These are phyloP conservation scores for Fusarium sp. DNA, from an alignment of 2,329 filamentous ascomycete species.

Conservation along the genomic window DNA sequence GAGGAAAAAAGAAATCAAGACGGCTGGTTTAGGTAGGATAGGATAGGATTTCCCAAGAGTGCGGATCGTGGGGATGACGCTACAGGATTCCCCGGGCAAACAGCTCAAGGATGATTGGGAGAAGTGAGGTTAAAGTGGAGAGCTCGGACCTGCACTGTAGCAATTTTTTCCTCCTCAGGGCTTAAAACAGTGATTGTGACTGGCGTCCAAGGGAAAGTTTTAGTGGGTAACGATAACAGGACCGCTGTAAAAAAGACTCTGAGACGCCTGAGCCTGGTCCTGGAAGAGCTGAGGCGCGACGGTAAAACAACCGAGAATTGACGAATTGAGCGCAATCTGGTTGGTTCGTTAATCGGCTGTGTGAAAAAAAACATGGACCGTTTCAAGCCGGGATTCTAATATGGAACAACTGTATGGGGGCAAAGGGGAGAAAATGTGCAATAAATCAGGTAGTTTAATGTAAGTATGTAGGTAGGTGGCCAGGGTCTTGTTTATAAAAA, in stretches of 20 bases:
- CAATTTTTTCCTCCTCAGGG: slow-evolving; percentile 42
- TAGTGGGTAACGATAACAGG: slow-evolving; percentile 38
- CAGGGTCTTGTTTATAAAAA: slow-evolving; percentile 21
- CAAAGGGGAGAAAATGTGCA: slow-evolving; percentile 8
- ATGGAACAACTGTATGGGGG: slow-evolving; percentile 26
- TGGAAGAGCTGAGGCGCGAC: slow-evolving; percentile 24
- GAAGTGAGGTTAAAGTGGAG: slow-evolving; percentile 38
- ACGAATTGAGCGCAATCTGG: slow-evolving; percentile 17
- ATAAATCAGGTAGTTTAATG: slow-evolving; percentile 27
- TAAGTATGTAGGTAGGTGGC: slow-evolving; percentile 27
- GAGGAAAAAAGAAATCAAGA: slow-evolving; percentile 36
- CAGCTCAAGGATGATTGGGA: slow-evolving; percentile 44
- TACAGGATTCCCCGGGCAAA: slow-evolving; percentile 42
- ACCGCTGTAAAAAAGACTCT: slow-evolving; percentile 10
- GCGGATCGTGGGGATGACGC: slow-evolving; percentile 50
- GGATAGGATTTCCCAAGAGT: slow-evolving; percentile 44
- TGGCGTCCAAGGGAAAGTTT: slow-evolving; percentile 24
- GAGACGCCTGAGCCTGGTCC: slow-evolving; percentile 23
- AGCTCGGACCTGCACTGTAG: slow-evolving; percentile 40
- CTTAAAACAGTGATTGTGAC: slow-evolving; percentile 38
- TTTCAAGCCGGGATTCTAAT: slow-evolving; percentile 31
- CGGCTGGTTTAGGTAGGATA: slow-evolving; percentile 16
- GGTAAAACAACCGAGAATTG: slow-evolving; percentile 20
- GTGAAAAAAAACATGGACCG: slow-evolving; percentile 13
- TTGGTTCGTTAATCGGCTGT: slow-evolving; percentile 37